These are phyloP conservation scores for Phytopythium sindhum DNA, from an alignment of 352 stramenopile species.

Conservation along the genomic window DNA sequence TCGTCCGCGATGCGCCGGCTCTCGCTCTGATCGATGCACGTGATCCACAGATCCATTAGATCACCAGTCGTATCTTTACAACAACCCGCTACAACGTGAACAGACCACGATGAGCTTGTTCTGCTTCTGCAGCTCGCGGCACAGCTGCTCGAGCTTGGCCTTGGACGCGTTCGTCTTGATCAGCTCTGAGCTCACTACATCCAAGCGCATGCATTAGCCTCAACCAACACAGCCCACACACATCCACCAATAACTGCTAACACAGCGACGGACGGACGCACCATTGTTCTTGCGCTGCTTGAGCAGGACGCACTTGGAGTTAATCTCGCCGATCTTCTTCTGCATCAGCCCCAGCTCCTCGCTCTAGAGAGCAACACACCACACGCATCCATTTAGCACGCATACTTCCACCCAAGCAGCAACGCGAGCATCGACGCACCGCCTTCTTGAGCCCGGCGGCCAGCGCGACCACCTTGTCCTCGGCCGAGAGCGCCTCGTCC, in stretches of 20 bases:
- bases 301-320: constrained; percentile 75
- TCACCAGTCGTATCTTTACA: neutral
- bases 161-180: constrained; percentile 65
- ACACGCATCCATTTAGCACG: neutral
- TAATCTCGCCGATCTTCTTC: constrained; percentile 80
- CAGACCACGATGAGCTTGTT: constrained; percentile 83
- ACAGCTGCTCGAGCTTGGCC: constrained; percentile 78
- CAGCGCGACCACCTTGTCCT: constrained; percentile 47
- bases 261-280: constrained; percentile 10
- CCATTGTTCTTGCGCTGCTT: constrained; percentile 68
- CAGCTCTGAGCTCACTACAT: constrained; percentile 52
- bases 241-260: too few species aligned
- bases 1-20: constrained; percentile 82
- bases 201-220: neutral
- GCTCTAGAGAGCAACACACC: constrained; percentile 23
- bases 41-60: neutral
- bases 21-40: constrained; percentile 35
- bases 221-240: neutral
- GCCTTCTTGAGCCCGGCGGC: constrained; percentile 32
- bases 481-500: constrained; percentile 27
- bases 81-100: neutral
- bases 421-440: constrained; percentile 20
- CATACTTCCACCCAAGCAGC: neutral
- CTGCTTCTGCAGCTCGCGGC: constrained; percentile 83
- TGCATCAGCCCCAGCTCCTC: constrained; percentile 62